Percentiles rank a stretch among this genome's conserved stretches.
phyloP scores from a whole-genome alignment of 768 basidiomycete species.

The Lentinus tigrinus region DNA sequence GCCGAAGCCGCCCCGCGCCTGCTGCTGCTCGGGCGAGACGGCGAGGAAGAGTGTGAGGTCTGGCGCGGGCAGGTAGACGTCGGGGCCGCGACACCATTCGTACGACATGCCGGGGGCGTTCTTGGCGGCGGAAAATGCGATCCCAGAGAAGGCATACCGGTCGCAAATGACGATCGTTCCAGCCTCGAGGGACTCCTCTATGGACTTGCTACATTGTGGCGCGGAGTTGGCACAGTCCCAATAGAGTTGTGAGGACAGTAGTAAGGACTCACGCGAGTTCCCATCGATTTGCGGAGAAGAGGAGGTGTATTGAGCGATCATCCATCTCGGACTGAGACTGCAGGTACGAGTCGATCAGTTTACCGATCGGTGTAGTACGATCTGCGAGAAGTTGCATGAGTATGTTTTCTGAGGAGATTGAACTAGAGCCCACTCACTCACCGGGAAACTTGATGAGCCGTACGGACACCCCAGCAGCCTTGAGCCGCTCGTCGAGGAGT shows the following conservation, averaged over 20 bases:
- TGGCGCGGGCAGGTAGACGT: constrained; percentile 84
- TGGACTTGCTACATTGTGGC: constrained; percentile 46
- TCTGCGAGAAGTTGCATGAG: constrained; percentile 47
- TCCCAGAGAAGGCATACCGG: constrained; percentile 94
- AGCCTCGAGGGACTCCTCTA: constrained; percentile 52
- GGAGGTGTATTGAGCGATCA: constrained; percentile 86
- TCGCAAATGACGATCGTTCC: constrained; percentile 86
- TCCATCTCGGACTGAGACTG: constrained; percentile 83
- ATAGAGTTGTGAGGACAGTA: neutral
- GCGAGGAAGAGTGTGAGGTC: constrained; percentile 89
- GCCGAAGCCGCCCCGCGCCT: constrained; percentile 76
- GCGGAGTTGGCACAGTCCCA: neutral
- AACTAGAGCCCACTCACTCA: constrained; percentile 32
- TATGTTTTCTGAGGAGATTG: neutral
- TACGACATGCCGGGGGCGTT: constrained; percentile 47
- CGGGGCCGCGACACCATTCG: constrained; percentile 84
- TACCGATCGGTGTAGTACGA: constrained; percentile 85
- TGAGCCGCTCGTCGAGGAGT: constrained; percentile 55
- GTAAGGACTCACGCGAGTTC: constrained; percentile 70
- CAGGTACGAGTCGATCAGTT: constrained; percentile 92
- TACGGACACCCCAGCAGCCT: constrained; percentile 43
- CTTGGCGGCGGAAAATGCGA: constrained; percentile 76
- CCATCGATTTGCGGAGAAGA: constrained; percentile 98
- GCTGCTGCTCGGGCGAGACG: constrained; percentile 68
- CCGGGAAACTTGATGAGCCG: constrained; percentile 88